Evolutionary conservation across 495 filamentous ascomycete genomes (phyloP), one percentile per base, ranked within the genome.

Genomic region (Penicillium cataractarum): DNA sequence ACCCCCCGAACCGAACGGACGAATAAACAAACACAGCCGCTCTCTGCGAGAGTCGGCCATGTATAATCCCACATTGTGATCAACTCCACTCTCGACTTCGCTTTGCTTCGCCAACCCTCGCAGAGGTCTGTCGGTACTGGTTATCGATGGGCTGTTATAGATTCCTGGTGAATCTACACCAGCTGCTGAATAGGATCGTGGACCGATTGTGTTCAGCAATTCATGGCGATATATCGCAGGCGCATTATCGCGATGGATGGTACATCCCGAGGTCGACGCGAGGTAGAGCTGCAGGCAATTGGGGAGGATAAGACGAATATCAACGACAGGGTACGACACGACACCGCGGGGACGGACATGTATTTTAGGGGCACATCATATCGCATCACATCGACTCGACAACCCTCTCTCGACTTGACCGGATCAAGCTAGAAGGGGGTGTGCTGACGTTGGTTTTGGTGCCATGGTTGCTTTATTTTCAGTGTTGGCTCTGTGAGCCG

Each of bases 21-120:
- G 29, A 33, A 22, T n/a, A 13, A 54, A 35, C 29, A 35, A 54
- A 21, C 51, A 15, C n/a, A 15, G 51, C 51, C 26, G 24, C 4
- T 54, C 51, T 54, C 51, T 54, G 51, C n/a, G 51, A 54, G 51
- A 54, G 6, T 24, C 6, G 29, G 31, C 29, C 17, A 54, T 35
- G 51, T 54, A 22, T 35, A 54, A 54, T 35, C 9, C 29, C 51
- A 22, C 8, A 3, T n/a, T n/a, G 2, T 6, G n/a, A 21, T 46
- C 19, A 10, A 10, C 12, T 42, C 39, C 8, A 12, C 19, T 22
- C 42, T 42, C 12, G 8, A 15, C 21, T 46, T 22, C 8, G 19
- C 42, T 46, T 44, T 15, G 51, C n/a, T 19, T 33, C 29, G 51
- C 7, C 31, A 21, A 10, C 8, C n/a, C n/a, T 22, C 31, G 5